Percentiles rank a stretch among this genome's conserved stretches.
phyloP scores from a whole-genome alignment of 352 stramenopile genomes.

The Phytophthora pseudosyringae region DNA sequence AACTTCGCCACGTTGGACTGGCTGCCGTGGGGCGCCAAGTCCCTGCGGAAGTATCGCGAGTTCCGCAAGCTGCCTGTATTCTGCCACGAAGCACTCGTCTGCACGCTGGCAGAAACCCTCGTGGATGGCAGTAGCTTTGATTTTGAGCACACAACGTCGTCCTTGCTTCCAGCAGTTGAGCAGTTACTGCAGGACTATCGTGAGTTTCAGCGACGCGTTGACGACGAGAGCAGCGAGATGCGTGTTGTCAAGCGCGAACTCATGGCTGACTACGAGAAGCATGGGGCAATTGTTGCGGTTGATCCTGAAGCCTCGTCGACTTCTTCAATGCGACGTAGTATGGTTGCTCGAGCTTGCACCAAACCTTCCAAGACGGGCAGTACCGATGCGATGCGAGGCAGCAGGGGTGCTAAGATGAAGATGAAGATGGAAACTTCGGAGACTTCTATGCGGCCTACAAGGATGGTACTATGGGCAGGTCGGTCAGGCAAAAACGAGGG shows the following conservation, averaged over 20 bases:
- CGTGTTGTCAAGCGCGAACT: conserved; percentile 49
- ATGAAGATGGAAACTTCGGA: conserved; percentile 28
- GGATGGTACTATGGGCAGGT: conserved; percentile 86
- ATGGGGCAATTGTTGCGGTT: conserved; percentile 6
- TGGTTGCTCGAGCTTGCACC: conserved; percentile 39
- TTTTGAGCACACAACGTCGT: conserved; percentile 45
- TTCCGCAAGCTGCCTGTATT: conserved; percentile 88
- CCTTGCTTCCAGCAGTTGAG: conserved; percentile 70
- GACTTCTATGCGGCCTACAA: conserved; percentile 46
- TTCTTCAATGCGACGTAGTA: conserved; percentile 41
- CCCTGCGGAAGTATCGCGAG: conserved; percentile 73
- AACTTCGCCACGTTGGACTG: conserved; percentile 93
- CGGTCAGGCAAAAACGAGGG: conserved; percentile 79
- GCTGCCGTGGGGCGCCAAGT: conserved; percentile 83
- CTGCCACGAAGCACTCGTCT: conserved; percentile 84
- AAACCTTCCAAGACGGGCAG: conserved; percentile 19
- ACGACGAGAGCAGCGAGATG: conserved; percentile 16
- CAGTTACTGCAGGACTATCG: conserved; percentile 64
- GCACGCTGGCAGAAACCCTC: conserved; percentile 75
- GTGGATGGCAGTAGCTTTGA: conserved; percentile 66
- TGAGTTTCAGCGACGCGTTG: conserved; percentile 55
- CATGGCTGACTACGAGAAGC: conserved; percentile 62
- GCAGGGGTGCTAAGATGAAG: conserved; percentile 40
- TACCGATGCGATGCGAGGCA: conserved; percentile 17
- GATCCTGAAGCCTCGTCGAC: conserved; percentile 27